A percentile compares a stretch with the other conserved stretches of the same genome.
These are phyloP conservation scores for Marchantia polymorpha DNA, from an alignment of 225 moss, liverwort and hornwort species.

Conservation along the genomic window DNA sequence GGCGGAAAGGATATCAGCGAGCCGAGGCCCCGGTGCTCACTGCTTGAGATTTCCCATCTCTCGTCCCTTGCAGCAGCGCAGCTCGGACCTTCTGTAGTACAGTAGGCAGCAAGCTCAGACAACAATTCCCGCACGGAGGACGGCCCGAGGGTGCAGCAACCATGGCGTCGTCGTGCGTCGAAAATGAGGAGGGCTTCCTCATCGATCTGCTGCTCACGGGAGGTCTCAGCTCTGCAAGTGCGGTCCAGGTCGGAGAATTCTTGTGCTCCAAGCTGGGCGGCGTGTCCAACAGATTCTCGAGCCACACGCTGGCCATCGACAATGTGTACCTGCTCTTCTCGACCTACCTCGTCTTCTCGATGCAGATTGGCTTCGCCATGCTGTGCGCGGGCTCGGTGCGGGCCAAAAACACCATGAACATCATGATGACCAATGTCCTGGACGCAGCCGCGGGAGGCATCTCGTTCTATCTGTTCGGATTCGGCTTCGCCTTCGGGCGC, in stretches of 20 bases:
- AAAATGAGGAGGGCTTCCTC: slow-evolving; percentile 4
- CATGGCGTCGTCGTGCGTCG: slow-evolving; percentile 7
- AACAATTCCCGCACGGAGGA: background rate
- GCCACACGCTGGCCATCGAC: slow-evolving; percentile 41
- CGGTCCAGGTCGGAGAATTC: slow-evolving; percentile 24
- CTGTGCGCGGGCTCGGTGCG: slow-evolving; percentile 89
- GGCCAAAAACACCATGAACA: slow-evolving; percentile 89
- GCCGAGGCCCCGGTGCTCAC: background rate
- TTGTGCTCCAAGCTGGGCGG: slow-evolving; percentile 44
- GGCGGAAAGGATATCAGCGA: background rate
- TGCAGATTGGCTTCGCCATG: slow-evolving; percentile 97
- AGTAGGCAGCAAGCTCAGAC: background rate
- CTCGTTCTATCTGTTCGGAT: slow-evolving; percentile 71
- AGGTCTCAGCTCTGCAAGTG: slow-evolving; percentile 9
- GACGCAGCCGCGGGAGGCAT: slow-evolving; percentile 68
- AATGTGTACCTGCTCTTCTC: slow-evolving; percentile 53
- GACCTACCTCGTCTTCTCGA: slow-evolving; percentile 70
- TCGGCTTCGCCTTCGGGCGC: slow-evolving; percentile 63
- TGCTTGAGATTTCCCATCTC: slow-evolving; percentile 1
- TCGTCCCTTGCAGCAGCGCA: background rate
- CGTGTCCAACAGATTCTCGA: slow-evolving; percentile 24
- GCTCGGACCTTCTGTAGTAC: background rate
- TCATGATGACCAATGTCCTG: slow-evolving; percentile 74
- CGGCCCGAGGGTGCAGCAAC: background rate
- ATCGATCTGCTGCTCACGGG: slow-evolving; percentile 13